These are phyloP conservation scores for Hysterangium stoloniferum DNA, from an alignment of 768 basidiomycete genomes.

Conservation along the genomic window DNA sequence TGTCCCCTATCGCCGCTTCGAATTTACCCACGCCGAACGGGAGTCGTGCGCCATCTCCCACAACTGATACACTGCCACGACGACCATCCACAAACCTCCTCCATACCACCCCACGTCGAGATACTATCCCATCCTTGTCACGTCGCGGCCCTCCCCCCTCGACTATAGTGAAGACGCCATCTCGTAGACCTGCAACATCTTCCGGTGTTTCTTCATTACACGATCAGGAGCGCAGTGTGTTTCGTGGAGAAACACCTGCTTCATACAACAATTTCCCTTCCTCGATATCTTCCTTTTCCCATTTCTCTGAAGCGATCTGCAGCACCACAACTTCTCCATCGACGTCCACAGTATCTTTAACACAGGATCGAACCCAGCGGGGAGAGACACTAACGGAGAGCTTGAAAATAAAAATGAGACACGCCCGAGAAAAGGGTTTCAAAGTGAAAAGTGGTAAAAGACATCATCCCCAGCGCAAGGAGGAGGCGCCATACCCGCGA, in stretches of 20 bases:
- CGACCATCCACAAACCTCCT: conserved; percentile 1
- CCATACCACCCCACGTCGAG: background rate
- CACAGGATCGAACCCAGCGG: background rate
- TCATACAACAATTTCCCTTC: background rate
- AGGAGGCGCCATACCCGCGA: conserved; percentile 61
- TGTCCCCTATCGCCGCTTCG: background rate
- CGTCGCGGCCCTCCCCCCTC: background rate
- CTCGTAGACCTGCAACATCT: background rate
- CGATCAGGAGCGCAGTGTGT: background rate
- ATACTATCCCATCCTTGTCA: background rate
- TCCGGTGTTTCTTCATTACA: background rate
- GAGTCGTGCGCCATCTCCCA: background rate
- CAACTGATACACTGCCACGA: background rate
- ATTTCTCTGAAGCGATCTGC: background rate
- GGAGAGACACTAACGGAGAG: background rate
- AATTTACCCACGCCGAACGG: background rate
- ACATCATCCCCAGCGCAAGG: conserved; percentile 44
- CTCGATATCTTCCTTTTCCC: background rate
- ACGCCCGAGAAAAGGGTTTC: background rate
- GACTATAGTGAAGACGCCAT: background rate
- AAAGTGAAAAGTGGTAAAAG: conserved; percentile 34
- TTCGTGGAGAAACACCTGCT: background rate
- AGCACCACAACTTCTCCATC: background rate
- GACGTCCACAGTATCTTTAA: background rate
- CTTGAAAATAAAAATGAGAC: background rate